phyloP scores from a whole-genome alignment of 2,329 filamentous ascomycete species.

The Fusarium sarcochroum region DNA sequence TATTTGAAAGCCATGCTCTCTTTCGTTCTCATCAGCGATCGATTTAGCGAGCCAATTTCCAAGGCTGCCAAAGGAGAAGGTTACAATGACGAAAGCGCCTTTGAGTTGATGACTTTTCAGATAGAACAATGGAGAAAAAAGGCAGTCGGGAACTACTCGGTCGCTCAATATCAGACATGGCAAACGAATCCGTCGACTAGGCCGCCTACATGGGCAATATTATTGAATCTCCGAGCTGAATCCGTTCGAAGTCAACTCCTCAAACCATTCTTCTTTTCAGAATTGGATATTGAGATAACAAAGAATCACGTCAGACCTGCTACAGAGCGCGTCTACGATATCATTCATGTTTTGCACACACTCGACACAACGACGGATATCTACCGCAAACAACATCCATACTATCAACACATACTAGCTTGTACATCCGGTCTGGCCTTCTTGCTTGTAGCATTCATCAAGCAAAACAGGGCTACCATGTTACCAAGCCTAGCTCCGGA shows the following conservation, averaged over 20 bases:
- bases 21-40: conserved; percentile 33
- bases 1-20: conserved; percentile 36
- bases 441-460: conserved; percentile 31
- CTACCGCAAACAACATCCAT: conserved; percentile 32
- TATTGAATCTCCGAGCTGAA: conserved; percentile 32
- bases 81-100: conserved; percentile 45
- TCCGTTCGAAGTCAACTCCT: conserved; percentile 30
- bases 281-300: conserved; percentile 25
- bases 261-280: conserved; percentile 35
- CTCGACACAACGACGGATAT: conserved; percentile 26
- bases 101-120: conserved; percentile 51
- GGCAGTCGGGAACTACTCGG: conserved; percentile 33
- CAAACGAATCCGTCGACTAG: conserved; percentile 15
- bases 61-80: conserved; percentile 26
- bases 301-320: conserved; percentile 31
- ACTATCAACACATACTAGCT: conserved; percentile 30
- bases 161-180: conserved; percentile 21
- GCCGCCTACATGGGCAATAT: conserved; percentile 29
- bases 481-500: conserved; percentile 19
- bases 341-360: conserved; percentile 23
- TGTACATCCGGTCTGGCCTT: conserved; percentile 31
- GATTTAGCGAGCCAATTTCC: conserved; percentile 30
- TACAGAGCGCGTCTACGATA: conserved; percentile 27
- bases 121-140: conserved; percentile 49
- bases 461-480: conserved; percentile 28